These are phyloP conservation scores for Cicer arietinum DNA, from an alignment of 306 rosid genomes.

Conservation along the genomic window DNA sequence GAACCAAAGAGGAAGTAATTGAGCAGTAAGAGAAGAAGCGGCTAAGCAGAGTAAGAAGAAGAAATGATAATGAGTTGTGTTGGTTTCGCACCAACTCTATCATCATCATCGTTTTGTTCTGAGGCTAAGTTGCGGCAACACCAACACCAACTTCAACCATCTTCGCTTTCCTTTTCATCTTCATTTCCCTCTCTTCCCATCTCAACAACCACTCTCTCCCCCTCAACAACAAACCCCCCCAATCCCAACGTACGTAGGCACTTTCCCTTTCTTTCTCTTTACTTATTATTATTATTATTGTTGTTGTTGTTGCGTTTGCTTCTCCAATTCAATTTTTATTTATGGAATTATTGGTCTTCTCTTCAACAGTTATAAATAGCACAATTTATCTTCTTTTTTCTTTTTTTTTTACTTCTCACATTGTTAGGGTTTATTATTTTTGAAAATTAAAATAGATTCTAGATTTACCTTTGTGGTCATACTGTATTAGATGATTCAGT, in stretches of 20 bases:
- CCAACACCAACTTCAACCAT: not conserved
- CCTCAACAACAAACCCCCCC: not conserved
- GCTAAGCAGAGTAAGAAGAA: not conserved
- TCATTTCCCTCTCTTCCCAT: constrained; percentile 6
- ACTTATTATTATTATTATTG: not conserved
- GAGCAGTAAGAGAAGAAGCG: too few relatives aligned
- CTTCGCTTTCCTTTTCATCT: not conserved
- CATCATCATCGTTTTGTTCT: not conserved
- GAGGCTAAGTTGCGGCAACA: not conserved
- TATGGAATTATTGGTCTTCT: too few relatives aligned
- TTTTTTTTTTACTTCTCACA: too few relatives aligned
- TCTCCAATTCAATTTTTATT: too few relatives aligned
- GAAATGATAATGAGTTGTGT: constrained; percentile 18
- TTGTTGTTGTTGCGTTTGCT: not conserved
- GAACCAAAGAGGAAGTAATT: too few relatives aligned
- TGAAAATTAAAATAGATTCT: too few relatives aligned
- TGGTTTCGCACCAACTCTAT: not conserved
- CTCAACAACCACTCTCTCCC: not conserved
- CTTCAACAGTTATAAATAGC: too few relatives aligned
- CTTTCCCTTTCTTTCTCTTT: not conserved
- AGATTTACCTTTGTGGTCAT: too few relatives aligned
- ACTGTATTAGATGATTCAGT: too few relatives aligned
- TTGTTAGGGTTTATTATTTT: too few relatives aligned
- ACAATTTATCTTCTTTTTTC: too few relatives aligned
- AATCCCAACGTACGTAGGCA: not conserved